phyloP scores from a whole-genome alignment of 192 early-diverging fungal genomes.

The Backusella mclennaniae region DNA sequence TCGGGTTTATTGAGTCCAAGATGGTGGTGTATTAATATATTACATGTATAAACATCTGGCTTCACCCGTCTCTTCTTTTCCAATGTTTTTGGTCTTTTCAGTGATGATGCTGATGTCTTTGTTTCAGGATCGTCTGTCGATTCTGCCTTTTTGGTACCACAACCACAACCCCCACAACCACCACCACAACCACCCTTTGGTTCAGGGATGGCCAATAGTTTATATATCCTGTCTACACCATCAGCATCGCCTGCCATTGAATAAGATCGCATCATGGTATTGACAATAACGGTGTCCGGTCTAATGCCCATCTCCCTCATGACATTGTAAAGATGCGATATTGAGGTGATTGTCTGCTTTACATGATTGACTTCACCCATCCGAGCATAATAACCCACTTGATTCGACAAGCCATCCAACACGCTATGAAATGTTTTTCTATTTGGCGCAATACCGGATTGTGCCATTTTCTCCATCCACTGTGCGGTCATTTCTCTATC shows the following conservation, averaged over 20 bases:
- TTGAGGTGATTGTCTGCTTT: not conserved
- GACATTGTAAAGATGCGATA: not conserved
- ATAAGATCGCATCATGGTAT: slow-evolving; percentile 6
- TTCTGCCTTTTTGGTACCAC: not conserved
- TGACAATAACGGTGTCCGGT: not conserved
- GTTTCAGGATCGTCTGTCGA: not conserved
- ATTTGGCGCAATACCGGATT: slow-evolving; percentile 12
- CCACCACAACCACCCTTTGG: not conserved
- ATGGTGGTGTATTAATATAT: slow-evolving; percentile 18
- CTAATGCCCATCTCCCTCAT: slow-evolving; percentile 10
- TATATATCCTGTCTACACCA: not conserved
- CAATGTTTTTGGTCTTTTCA: not conserved
- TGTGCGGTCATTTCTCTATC: not conserved
- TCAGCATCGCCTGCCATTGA: not conserved
- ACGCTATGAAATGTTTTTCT: slow-evolving; percentile 17
- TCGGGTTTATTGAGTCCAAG: not conserved
- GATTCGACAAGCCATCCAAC: slow-evolving; percentile 9
- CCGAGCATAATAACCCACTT: slow-evolving; percentile 4
- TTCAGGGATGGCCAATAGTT: not conserved
- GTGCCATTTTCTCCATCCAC: slow-evolving; percentile 25
- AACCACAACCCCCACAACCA: slow-evolving; percentile 7
- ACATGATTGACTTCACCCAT: not conserved
- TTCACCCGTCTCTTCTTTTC: not conserved
- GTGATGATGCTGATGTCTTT: not conserved
- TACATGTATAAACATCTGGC: slow-evolving; percentile 21